Evolutionary conservation across 768 basidiomycete species (phyloP).

Genomic region (Leccinum variicolor): DNA sequence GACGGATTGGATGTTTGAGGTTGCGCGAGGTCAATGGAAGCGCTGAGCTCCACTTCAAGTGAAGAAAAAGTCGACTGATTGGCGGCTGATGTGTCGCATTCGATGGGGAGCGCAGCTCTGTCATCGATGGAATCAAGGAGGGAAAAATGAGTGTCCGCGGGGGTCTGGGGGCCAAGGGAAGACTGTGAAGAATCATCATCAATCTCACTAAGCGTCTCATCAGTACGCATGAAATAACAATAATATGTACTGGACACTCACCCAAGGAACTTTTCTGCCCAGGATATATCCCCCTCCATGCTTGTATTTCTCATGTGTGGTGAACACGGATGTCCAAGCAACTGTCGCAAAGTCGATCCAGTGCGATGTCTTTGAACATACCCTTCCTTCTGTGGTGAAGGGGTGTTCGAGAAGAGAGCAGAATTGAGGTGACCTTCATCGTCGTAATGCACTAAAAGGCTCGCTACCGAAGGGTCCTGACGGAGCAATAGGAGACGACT

Average conservation of each 20-base stretch:
- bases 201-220: slow-evolving; percentile 38
- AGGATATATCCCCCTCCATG: slow-evolving; percentile 74
- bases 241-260: slow-evolving; percentile 29
- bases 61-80: slow-evolving; percentile 55
- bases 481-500: slow-evolving; percentile 58
- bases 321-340: slow-evolving; percentile 54
- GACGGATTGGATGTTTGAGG: slow-evolving; percentile 22
- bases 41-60: slow-evolving; percentile 71
- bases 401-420: slow-evolving; percentile 62
- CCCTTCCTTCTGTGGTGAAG: slow-evolving; percentile 35
- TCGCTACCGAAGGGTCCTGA: slow-evolving; percentile 76
- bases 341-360: slow-evolving; percentile 71
- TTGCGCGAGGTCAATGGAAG: slow-evolving; percentile 38
- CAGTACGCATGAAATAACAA: slow-evolving; percentile 2
- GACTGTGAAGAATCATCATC: slow-evolving; percentile 40
- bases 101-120: slow-evolving; percentile 41
- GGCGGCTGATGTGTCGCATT: slow-evolving; percentile 42
- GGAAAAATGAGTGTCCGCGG: slow-evolving; percentile 39
- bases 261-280: slow-evolving; percentile 77
- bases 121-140: slow-evolving; percentile 36
- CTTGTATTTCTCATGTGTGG: slow-evolving; percentile 32
- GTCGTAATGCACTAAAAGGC: slow-evolving; percentile 70
- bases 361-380: slow-evolving; percentile 55
- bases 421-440: slow-evolving; percentile 62
- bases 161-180: slow-evolving; percentile 54